Evolutionary conservation across 345 rosid genomes (phyloP).

Genomic region (Lepidium didymum): DNA sequence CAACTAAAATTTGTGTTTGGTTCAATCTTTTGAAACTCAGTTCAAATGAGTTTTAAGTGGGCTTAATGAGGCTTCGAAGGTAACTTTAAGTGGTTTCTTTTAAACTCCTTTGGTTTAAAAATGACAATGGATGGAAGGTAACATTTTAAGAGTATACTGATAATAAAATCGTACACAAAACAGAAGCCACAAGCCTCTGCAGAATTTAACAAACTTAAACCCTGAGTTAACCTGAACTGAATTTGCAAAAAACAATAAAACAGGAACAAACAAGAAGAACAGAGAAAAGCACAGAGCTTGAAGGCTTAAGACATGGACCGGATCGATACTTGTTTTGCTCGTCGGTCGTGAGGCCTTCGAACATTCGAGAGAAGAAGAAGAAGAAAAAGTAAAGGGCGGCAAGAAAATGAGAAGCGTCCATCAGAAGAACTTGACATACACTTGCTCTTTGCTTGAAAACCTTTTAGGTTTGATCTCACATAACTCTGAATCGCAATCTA

Average conservation of each 20-base stretch:
- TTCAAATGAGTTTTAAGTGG: neutral
- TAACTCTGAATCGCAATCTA: too few species aligned
- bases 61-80: neutral
- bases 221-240: slow-evolving; percentile 32
- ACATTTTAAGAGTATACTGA: slow-evolving; percentile 9
- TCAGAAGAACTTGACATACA: too few species aligned
- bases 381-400: too few species aligned
- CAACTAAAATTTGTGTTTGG: too few species aligned
- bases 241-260: neutral
- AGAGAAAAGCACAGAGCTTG: slow-evolving; percentile 9
- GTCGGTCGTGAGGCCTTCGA: too few species aligned
- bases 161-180: slow-evolving; percentile 19
- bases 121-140: neutral
- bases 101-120: neutral
- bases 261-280: slow-evolving; percentile 4
- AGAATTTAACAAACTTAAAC: slow-evolving; percentile 20
- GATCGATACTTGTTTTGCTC: neutral
- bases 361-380: too few species aligned
- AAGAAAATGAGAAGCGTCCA: too few species aligned
- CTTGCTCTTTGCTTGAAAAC: too few species aligned
- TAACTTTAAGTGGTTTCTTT: neutral
- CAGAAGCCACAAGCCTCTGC: slow-evolving; percentile 20
- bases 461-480: too few species aligned
- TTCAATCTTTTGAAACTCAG: neutral
- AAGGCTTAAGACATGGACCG: slow-evolving; percentile 6